Conservation (phyloP, 2,329 filamentous ascomycete species). For the Aureobasidium sp. region DNA sequence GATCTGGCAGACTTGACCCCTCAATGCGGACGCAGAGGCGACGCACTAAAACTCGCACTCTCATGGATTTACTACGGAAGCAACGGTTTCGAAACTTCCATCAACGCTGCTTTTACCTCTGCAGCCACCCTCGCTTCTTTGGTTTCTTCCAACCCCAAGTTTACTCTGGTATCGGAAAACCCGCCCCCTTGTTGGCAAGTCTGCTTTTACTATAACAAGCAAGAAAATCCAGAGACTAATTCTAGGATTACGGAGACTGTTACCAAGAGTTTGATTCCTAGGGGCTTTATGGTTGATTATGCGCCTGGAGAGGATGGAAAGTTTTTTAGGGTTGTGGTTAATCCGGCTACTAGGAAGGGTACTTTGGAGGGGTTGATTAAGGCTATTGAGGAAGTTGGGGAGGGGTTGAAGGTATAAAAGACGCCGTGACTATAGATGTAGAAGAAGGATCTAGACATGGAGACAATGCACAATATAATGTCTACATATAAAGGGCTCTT, state of each 20-base stretch:
- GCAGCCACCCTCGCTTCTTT: slow-evolving; percentile 61
- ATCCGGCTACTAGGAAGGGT: slow-evolving; percentile 51
- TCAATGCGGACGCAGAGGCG: slow-evolving; percentile 83
- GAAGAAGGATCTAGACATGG: too few relatives aligned
- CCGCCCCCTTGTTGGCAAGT: slow-evolving; percentile 87
- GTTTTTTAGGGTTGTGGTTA: slow-evolving; percentile 65
- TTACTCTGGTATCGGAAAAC: slow-evolving; percentile 65
- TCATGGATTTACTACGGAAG: slow-evolving; percentile 86
- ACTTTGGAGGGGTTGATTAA: slow-evolving; percentile 58
- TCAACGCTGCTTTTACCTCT: slow-evolving; percentile 63
- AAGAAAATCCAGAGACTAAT: slow-evolving; percentile 43
- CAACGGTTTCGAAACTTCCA: slow-evolving; percentile 57
- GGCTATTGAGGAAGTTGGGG: slow-evolving; percentile 47
- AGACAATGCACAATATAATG: too few relatives aligned
- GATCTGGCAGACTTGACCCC: slow-evolving; percentile 89
- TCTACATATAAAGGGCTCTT: too few relatives aligned
- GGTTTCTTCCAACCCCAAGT: slow-evolving; percentile 50
- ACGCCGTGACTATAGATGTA: not conserved
- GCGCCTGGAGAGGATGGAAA: slow-evolving; percentile 55
- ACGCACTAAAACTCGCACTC: slow-evolving; percentile 79
- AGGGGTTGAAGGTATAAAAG: slow-evolving; percentile 20
- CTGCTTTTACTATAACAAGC: slow-evolving; percentile 77
- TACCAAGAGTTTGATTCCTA: slow-evolving; percentile 46
- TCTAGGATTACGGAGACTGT: slow-evolving; percentile 51
- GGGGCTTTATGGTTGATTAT: slow-evolving; percentile 65